Percentiles rank a stretch among this genome's conserved stretches.
Evolutionary conservation across 768 basidiomycete genomes (phyloP).

Genomic region (Pleurotus djamor): DNA sequence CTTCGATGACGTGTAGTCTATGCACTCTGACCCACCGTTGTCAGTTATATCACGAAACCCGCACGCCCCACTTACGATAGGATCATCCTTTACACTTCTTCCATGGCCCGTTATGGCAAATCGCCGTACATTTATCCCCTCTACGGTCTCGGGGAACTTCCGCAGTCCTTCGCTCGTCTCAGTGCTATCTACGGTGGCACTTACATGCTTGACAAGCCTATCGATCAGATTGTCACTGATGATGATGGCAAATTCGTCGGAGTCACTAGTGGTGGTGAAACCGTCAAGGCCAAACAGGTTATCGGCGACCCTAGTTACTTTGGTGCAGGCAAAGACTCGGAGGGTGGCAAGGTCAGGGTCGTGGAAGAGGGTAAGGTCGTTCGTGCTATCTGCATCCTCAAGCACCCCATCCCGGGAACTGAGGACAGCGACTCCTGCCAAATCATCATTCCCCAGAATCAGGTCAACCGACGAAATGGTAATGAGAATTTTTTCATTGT

Average conservation of each 20-base stretch:
- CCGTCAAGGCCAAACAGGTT: constrained; percentile 95
- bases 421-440: constrained; percentile 94
- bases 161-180: constrained; percentile 97
- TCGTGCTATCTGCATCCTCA: constrained; percentile 95
- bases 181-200: constrained; percentile 99
- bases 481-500: constrained; percentile 20
- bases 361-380: constrained; percentile 94
- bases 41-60: constrained; percentile 89
- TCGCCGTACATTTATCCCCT: constrained; percentile 99
- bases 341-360: constrained; percentile 81
- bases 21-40: neutral
- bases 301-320: constrained; percentile 99
- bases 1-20: constrained; percentile 1
- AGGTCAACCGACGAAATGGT: constrained; percentile 93
- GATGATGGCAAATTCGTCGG: constrained; percentile 88
- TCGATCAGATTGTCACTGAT: constrained; percentile 89
- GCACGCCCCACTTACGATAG: constrained; percentile 91
- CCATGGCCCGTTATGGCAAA: constrained; percentile 99
- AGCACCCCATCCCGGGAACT: constrained; percentile 97
- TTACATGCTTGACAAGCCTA: constrained; percentile 98
- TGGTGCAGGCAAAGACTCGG: constrained; percentile 62
- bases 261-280: constrained; percentile 86
- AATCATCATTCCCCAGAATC: constrained; percentile 99
- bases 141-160: constrained; percentile 98
- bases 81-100: constrained; percentile 95